phyloP scores from a whole-genome alignment of 345 rosid species.

The Cardamine resedifolia region DNA sequence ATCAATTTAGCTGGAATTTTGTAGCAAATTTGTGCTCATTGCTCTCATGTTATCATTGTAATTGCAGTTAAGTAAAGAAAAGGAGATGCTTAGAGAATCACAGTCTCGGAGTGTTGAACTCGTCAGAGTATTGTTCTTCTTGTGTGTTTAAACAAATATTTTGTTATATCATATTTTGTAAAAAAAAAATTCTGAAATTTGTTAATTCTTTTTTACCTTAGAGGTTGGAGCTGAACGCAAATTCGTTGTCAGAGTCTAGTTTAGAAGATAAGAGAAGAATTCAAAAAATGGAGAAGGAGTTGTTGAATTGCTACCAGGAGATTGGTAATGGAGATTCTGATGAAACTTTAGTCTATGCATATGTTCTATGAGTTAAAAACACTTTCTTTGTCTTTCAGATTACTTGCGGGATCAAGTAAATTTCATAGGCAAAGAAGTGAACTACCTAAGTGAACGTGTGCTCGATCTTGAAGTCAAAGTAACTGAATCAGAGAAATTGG shows the following conservation, averaged over 20 bases:
- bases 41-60: background rate
- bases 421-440: slow-evolving; percentile 50
- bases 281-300: slow-evolving; percentile 55
- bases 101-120: slow-evolving; percentile 59
- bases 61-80: slow-evolving; percentile 63
- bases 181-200: background rate
- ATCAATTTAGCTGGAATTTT: background rate
- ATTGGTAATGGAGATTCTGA: slow-evolving; percentile 50
- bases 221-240: slow-evolving; percentile 55
- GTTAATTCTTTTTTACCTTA: slow-evolving; percentile 28
- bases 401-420: slow-evolving; percentile 70
- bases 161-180: background rate
- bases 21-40: background rate
- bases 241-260: slow-evolving; percentile 55
- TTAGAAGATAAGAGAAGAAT: slow-evolving; percentile 53
- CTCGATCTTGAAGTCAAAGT: slow-evolving; percentile 55
- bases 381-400: slow-evolving; percentile 41
- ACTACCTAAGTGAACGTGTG: slow-evolving; percentile 48
- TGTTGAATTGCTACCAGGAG: slow-evolving; percentile 67
- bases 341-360: background rate
- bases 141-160: background rate
- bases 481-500: slow-evolving; percentile 45
- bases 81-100: slow-evolving; percentile 63
- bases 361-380: background rate
- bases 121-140: slow-evolving; percentile 48